Evolutionary conservation across 2,329 filamentous ascomycete species (phyloP).

Genomic region (Aspergillus oerlinghausenensis): DNA sequence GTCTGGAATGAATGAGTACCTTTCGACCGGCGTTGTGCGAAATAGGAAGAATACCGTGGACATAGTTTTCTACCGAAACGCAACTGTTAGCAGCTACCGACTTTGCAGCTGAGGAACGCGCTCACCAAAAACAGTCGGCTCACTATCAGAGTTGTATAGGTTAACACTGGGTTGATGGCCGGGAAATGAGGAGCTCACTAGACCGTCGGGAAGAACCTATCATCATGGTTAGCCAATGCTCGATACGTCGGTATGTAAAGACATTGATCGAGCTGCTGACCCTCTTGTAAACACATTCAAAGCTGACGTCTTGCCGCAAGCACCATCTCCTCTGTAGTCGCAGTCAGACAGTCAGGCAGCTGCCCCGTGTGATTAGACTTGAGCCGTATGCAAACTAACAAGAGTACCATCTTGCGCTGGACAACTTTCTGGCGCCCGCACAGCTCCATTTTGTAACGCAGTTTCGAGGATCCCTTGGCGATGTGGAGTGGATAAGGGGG

Average conservation of each 20-base stretch:
- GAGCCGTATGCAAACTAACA: conserved; percentile 50
- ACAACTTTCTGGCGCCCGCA: conserved; percentile 77
- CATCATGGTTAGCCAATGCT: conserved; percentile 14
- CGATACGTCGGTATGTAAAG: conserved; percentile 1
- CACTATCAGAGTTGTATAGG: conserved; percentile 43
- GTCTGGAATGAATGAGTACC: conserved; percentile 51
- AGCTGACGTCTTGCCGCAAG: conserved; percentile 93
- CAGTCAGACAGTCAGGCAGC: conserved; percentile 13
- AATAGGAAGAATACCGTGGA: conserved; percentile 65
- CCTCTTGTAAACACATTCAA: conserved; percentile 98
- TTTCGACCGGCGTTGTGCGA: background rate
- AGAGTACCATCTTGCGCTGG: conserved; percentile 91
- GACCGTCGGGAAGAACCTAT: conserved; percentile 91
- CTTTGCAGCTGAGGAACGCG: conserved; percentile 9
- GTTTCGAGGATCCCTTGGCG: conserved; percentile 5
- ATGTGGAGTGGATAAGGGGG: conserved; percentile 20
- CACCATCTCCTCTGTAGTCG: conserved; percentile 74
- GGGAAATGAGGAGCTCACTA: conserved; percentile 56
- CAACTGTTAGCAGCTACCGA: conserved; percentile 25
- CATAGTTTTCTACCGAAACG: conserved; percentile 73
- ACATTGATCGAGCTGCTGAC: conserved; percentile 46
- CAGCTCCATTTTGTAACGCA: conserved; percentile 44
- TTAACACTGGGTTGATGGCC: conserved; percentile 15
- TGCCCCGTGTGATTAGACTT: background rate
- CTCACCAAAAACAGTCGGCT: conserved; percentile 84